Percentiles rank a stretch among this genome's conserved stretches.
These are phyloP conservation scores for Farysia itapuensis DNA, from an alignment of 1,284 basidiomycete species.

Conservation along the genomic window DNA sequence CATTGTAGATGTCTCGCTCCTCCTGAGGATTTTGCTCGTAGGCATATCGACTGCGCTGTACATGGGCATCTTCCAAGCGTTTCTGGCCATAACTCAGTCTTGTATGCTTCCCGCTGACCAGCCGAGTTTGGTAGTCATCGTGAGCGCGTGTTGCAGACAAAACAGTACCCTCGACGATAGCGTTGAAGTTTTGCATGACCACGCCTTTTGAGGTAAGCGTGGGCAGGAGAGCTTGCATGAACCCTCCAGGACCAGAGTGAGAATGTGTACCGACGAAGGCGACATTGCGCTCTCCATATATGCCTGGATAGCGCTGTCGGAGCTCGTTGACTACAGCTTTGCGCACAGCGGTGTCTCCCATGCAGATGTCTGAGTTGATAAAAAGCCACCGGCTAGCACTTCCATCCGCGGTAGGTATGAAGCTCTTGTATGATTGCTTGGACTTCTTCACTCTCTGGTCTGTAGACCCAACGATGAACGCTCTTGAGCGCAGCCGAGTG, in stretches of 20 bases:
- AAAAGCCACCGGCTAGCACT: conserved; percentile 67
- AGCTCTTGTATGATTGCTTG: conserved; percentile 4
- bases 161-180: conserved; percentile 72
- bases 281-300: conserved; percentile 73
- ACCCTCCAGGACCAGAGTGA: conserved; percentile 78
- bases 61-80: conserved; percentile 69
- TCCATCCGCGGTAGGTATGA: conserved; percentile 34
- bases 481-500: conserved; percentile 75
- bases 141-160: conserved; percentile 72
- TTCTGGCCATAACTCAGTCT: conserved; percentile 67
- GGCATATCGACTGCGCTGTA: conserved; percentile 63
- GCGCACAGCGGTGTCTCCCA: conserved; percentile 74
- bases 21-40: conserved; percentile 47
- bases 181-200: conserved; percentile 66
- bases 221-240: conserved; percentile 72
- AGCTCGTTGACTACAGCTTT: conserved; percentile 70
- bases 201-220: conserved; percentile 76
- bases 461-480: conserved; percentile 70
- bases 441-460: neutral
- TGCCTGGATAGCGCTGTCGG: conserved; percentile 66
- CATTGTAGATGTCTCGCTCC: conserved; percentile 42
- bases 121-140: conserved; percentile 61
- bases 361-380: conserved; percentile 70
- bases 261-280: conserved; percentile 76
- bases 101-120: conserved; percentile 3